Evolutionary conservation across 148 eudicot genomes (phyloP), one percentile per base, ranked within the genome.

Genomic region (Fagopyrum tataricum): DNA sequence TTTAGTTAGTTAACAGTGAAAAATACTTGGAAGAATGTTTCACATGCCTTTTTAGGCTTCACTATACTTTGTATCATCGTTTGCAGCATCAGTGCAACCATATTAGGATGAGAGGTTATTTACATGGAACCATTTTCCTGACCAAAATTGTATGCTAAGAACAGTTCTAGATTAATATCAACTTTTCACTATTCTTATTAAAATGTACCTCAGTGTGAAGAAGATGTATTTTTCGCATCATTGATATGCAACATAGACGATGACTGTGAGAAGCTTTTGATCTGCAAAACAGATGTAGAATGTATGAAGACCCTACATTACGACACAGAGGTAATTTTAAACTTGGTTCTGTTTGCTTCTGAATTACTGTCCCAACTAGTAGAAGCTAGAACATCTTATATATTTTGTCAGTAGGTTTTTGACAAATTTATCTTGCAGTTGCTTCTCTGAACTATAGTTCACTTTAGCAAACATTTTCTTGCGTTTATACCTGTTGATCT

Each of bases 261-360:
- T 52, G 96, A 95, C 78, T 87, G 92, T 79, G 90, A 87, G 83
- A 95, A 86, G 83, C 92, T 95, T 79, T 79, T 95, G 73, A 82
- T 88, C 70, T 95, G 99, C 87, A 95, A 92, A 82, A 79, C 89
- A 89, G 97, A 92, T 81, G 75, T 85, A 75, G 99, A 95, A 53
- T 95, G 97, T 72, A 84, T 88, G 75, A 95, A 92, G 86, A 81
- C 90, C 64, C 81, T 95, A 82, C 94, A 84, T 6, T 92, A 90
- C 79, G 91, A 90, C 73, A 87, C 97, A 52, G 97, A 95, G 96
- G 99, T 95, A 87, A 40, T 69, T 10, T 73, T 73, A 44, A 58
- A 59, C 49, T 67, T 67, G 21, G 41, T 26, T 75, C 43, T 43
- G 7, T 64, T 64, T 64, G 69, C 69, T 31, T 18, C 44, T 64